phyloP scores from a whole-genome alignment of 129 eudicot genomes.

The Ambrosia trifida region DNA sequence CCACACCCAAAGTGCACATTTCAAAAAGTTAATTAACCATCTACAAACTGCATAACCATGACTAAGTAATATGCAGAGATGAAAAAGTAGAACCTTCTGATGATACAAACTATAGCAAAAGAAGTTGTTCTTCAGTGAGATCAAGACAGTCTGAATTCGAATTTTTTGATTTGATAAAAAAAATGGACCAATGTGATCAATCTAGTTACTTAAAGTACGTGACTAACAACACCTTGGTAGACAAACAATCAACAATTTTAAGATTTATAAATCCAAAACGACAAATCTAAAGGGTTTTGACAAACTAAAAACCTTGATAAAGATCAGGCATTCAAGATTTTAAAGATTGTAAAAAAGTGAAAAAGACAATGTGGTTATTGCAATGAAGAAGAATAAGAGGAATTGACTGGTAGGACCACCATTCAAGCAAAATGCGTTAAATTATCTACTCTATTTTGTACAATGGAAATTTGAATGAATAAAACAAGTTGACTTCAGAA shows the following conservation, averaged over 20 bases:
- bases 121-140: conserved; percentile 20
- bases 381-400: too few relatives aligned
- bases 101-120: conserved; percentile 13
- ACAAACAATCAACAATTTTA: conserved; percentile 23
- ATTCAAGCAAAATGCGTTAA: too few relatives aligned
- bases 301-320: too few relatives aligned
- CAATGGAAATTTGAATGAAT: too few relatives aligned
- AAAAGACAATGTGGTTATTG: conserved; percentile 12
- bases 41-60: conserved; percentile 4
- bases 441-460: too few relatives aligned
- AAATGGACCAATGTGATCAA: conserved; percentile 15
- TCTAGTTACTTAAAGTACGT: conserved; percentile 19
- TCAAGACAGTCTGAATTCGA: conserved; percentile 1
- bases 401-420: too few relatives aligned
- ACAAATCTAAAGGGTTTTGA: too few relatives aligned
- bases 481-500: too few relatives aligned
- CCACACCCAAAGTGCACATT: background rate
- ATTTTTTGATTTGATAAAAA: conserved; percentile 15
- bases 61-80: conserved; percentile 15
- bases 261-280: conserved; percentile 5
- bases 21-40: conserved; percentile 5
- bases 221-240: conserved; percentile 25
- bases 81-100: conserved; percentile 17
- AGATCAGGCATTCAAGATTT: conserved; percentile 10
- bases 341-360: conserved; percentile 27